Base-by-base conservation (phyloP, 1,284 basidiomycete genomes). In the Microbotryum lychnidis-dioicae region DNA sequence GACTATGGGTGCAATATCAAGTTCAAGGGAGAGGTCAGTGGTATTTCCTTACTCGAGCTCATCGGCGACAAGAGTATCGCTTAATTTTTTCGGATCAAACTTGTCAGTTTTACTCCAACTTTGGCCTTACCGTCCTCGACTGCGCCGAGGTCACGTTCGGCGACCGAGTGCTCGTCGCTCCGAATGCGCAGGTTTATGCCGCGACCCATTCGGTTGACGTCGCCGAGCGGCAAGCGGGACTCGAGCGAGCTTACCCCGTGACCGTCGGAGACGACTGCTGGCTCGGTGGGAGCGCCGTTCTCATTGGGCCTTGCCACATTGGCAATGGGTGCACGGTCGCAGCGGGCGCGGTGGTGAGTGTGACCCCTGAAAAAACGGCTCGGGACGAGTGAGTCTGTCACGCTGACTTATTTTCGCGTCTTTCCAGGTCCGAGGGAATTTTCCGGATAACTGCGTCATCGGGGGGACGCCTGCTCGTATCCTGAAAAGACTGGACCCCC, bases 171-270 rank as follows among this genome's bases (percentile, higher is more conserved):
- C 37, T 69, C 1, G 27, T 61, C 21, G 68, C 61, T 2, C 68
- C 68, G 0, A 49, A 56, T 42, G 68, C 70, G 6, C 69, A 71
- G 31, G 61, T 71, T 42, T 71, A 69, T 42, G 65, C 68, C 47
- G 69, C 64, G 3, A 71, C 67, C 20, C 68, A 69, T 58, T 57
- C 58, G 2, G 57, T 64, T 18, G 59, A 68, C 29, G 50, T 69
- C 6, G 56, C 42, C 21, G 68, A 69, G 58, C 58, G 68, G 3
- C 21, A 57, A 31, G 68, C 64, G 3, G 67, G 69, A 10, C 59
- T 64, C 20, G 69, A 71, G 47, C 61, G 70, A 18, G 70, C 70
- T 3, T 71, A 71, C 62, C 69, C 69, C 16, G 64, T 71, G 10
- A 54, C 58, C 31, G 58, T 71, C 12, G 70, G 70, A 20, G 69